Base-by-base conservation (phyloP, 371 early-diverging fungal genomes). In the Entomophthora muscae region DNA sequence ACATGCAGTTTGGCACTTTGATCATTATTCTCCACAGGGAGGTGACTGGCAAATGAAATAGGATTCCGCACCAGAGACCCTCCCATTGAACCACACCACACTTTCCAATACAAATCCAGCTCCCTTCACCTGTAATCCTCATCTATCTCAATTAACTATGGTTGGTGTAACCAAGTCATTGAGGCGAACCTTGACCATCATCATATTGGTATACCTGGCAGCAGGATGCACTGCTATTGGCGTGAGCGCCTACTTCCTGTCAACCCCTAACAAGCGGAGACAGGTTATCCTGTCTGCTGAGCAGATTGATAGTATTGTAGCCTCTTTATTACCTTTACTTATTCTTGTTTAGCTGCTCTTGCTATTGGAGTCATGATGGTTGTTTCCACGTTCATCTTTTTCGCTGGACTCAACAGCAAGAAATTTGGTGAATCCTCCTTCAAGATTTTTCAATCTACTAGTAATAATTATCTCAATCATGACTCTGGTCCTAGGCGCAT, bases 241-340 rank as follows among this genome's bases (percentile, higher is more conserved):
- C 21, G 57, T 64, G 1, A 51, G 64, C 29, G 57, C 55, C 21
- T 64, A 64, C 42, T 64, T 64, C 27, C 17, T 55, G 13, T 31
- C 32, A 21, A 57, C 56, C n/a, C 64, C 64, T 2, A 56, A 24
- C 42, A 57, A 31, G 28, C 56, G 64, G 17, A 17, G 64, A 26
- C 57, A 32, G 13, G 29, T 57, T 55, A 32, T 64, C 0, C 10
- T 64, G 17, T 26, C 56, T 21, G 10, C 31, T 13, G 42, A 29
- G 13, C 32, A 22, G 5, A 33, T 64, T n/a, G 26, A 31, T 5
- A 55, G 64, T 64, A 56, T 24, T 23, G 10, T 23, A 23, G 22
- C 13, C 21, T 26, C 2, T 12, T 55, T 2, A 23, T 24, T 31
- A 28, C 23, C 13, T 54, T 32, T 30, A 32, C 56, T 33, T 23